Evolutionary conservation across 2,329 filamentous ascomycete species (phyloP), one percentile per base, ranked within the genome.

Genomic region (Myrmaecium sp.): DNA sequence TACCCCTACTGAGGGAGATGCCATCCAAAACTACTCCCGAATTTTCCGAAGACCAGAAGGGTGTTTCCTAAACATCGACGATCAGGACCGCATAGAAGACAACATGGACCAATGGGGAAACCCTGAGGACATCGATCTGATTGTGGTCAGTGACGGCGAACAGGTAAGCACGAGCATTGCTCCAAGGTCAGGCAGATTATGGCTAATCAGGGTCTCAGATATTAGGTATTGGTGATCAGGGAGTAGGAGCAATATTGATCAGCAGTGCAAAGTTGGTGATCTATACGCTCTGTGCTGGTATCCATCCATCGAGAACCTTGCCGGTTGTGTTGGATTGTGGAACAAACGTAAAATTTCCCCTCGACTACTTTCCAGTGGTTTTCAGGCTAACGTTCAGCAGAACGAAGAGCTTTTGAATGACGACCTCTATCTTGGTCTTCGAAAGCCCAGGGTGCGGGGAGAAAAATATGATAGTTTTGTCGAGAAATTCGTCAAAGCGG

Each of bases 1-100:
- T 44, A 92, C 83, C 0, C 83, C 83, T 0, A 92, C 83, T 0
- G 82, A 92, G 52, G 81, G 79, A 6, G 80, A 91, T 21, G 83
- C 83, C 0, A 92, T 92, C 26, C 69, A 80, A 37, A 78, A 84
- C 35, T 92, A 80, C 44, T 89, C 80, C 0, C 57, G 73, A 0
- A 48, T 89, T 0, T 92, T 92, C 42, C 59, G 83, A 7, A 61
- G 68, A 11, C 79, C 82, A 0, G 76, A 86, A 37, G 83, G 83
- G 0, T 82, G 79, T 39, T 91, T 82, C 36, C 51, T 91, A 26
- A 81, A 77, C 39, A 76, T 91, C 25, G 58, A 69, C 11, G 69
- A 83, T 29, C 51, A 65, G 4, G 70, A 76, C 19, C 57, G 66
- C 4, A 66, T 91, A 2, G 63, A 75, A 17, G 58, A 72, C 23